phyloP scores from a whole-genome alignment of 1,284 basidiomycete genomes.

The Naganishia sp. region DNA sequence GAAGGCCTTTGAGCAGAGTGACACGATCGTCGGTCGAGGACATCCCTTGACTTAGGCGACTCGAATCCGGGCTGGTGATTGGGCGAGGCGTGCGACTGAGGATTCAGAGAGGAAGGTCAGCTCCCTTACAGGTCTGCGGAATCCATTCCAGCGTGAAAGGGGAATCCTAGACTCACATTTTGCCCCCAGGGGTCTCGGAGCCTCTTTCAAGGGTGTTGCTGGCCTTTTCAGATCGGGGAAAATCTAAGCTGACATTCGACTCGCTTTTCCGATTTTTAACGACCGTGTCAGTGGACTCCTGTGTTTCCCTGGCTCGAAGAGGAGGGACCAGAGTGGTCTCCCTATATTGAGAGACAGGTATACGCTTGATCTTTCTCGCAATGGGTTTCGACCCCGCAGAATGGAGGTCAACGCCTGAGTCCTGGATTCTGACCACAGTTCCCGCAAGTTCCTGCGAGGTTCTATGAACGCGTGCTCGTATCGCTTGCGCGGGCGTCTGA shows the following conservation, averaged over 20 bases:
- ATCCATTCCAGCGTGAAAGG: too few species aligned
- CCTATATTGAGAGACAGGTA: constrained; percentile 3
- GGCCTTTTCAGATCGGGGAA: not conserved
- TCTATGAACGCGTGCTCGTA: not conserved
- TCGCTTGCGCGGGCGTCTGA: not conserved
- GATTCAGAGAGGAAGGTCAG: not conserved
- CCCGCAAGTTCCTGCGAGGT: not conserved
- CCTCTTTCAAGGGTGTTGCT: not conserved
- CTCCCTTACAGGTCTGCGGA: not conserved
- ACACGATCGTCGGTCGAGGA: not conserved
- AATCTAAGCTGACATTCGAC: not conserved
- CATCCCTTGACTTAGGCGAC: not conserved
- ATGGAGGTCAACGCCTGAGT: too few species aligned
- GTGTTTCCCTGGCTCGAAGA: too few species aligned
- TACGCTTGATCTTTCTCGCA: constrained; percentile 8
- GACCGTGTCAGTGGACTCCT: too few species aligned
- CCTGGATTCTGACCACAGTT: too few species aligned
- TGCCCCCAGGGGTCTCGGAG: too few species aligned
- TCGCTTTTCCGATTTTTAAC: constrained; percentile 14
- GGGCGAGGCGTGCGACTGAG: not conserved
- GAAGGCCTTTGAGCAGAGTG: constrained; percentile 8
- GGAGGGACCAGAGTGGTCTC: too few species aligned
- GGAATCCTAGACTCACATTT: not conserved
- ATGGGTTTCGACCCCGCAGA: not conserved
- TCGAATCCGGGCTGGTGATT: not conserved